Conservation (phyloP, 306 rosid genomes). For the Carpinus fangiana region DNA sequence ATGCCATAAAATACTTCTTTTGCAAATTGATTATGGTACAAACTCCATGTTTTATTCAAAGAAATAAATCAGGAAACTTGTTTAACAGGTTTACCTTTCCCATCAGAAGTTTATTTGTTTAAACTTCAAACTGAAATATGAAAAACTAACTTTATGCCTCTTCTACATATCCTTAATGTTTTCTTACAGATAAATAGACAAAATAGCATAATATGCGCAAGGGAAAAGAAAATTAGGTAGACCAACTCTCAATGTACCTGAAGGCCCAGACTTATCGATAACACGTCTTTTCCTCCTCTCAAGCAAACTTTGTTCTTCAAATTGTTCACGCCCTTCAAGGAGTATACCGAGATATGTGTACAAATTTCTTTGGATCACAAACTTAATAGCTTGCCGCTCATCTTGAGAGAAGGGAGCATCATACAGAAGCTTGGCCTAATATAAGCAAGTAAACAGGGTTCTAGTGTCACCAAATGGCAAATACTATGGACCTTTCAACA, state of each 20-base stretch:
- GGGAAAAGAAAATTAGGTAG: neutral
- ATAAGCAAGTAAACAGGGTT: constrained; percentile 22
- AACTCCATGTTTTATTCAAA: neutral
- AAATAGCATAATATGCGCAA: neutral
- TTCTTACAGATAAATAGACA: neutral
- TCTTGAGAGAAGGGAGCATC: constrained; percentile 57
- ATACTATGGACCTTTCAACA: constrained; percentile 9
- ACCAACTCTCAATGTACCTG: constrained; percentile 43
- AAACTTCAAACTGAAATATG: neutral
- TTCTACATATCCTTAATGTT: neutral
- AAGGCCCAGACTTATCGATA: constrained; percentile 43
- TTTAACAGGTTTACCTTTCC: neutral
- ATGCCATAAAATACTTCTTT: neutral
- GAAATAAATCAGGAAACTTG: neutral
- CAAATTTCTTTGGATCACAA: constrained; percentile 60
- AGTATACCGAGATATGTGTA: constrained; percentile 53
- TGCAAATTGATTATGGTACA: neutral
- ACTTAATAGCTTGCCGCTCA: constrained; percentile 60
- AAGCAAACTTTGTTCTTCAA: constrained; percentile 60
- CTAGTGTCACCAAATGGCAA: constrained; percentile 1
- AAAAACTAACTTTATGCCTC: neutral
- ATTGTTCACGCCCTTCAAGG: constrained; percentile 63
- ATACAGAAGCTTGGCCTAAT: constrained; percentile 65
- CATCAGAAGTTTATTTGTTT: neutral
- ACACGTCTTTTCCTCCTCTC: constrained; percentile 31